Evolutionary conservation across 345 rosid species (phyloP).

Genomic region (Eucalyptus tenuipes): DNA sequence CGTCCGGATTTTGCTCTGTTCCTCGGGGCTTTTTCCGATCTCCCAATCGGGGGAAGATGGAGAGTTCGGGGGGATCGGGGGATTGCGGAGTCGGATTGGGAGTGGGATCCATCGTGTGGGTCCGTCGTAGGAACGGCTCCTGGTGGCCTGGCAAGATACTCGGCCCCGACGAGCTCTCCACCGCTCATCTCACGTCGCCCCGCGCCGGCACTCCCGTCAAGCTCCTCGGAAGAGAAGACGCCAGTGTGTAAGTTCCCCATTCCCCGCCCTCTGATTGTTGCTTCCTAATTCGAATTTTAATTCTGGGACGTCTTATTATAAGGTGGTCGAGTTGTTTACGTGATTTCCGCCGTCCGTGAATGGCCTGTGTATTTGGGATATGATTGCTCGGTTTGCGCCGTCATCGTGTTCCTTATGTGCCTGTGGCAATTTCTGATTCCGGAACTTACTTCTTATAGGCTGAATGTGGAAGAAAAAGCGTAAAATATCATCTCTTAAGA

Average conservation of each 20-base stretch:
- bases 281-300: neutral
- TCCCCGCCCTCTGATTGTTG: neutral
- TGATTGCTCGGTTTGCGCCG: neutral
- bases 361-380: neutral
- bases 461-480: neutral
- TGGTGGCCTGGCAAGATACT: slow-evolving; percentile 99
- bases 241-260: slow-evolving; percentile 77
- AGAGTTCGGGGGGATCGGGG: slow-evolving; percentile 32
- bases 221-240: slow-evolving; percentile 98
- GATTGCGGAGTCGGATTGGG: slow-evolving; percentile 19
- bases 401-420: neutral
- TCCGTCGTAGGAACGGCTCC: slow-evolving; percentile 93
- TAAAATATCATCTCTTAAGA: neutral
- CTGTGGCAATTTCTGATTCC: neutral
- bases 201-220: slow-evolving; percentile 97
- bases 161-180: slow-evolving; percentile 69
- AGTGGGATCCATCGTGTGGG: slow-evolving; percentile 88
- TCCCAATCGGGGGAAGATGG: slow-evolving; percentile 14
- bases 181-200: slow-evolving; percentile 71
- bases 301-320: neutral
- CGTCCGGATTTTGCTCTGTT: neutral
- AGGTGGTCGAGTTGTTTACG: neutral
- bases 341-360: neutral
- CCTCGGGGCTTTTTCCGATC: neutral
- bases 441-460: neutral